A percentile compares a stretch with the other conserved stretches of the same genome.
Evolutionary conservation across 2,329 filamentous ascomycete genomes (phyloP).

Genomic region (Podosphaera fusca): DNA sequence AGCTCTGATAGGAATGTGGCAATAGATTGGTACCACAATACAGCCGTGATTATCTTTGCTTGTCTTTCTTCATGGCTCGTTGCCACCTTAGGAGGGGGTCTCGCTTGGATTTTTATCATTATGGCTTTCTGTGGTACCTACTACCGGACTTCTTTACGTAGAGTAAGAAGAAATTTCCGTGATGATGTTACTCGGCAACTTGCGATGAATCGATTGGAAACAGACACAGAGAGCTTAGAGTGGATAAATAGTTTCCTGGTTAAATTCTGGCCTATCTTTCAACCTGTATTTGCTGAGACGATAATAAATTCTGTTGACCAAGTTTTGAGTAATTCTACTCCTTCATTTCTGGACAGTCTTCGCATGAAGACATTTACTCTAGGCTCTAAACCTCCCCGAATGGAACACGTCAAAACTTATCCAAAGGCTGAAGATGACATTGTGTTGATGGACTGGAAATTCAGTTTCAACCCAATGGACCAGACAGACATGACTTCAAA

Average conservation of each 20-base stretch:
- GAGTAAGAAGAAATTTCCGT: slow-evolving; percentile 83
- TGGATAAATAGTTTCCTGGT: slow-evolving; percentile 98
- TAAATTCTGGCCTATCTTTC: slow-evolving; percentile 99
- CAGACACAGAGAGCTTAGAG: slow-evolving; percentile 76
- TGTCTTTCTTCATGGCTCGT: slow-evolving; percentile 79
- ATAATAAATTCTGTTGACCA: slow-evolving; percentile 90
- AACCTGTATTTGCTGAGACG: slow-evolving; percentile 75
- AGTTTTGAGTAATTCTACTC: slow-evolving; percentile 78
- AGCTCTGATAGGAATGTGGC: slow-evolving; percentile 3
- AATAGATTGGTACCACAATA: slow-evolving; percentile 95
- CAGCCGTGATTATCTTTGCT: slow-evolving; percentile 79
- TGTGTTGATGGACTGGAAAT: slow-evolving; percentile 98
- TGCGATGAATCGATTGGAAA: slow-evolving; percentile 68
- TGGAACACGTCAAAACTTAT: slow-evolving; percentile 97
- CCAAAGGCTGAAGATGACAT: slow-evolving; percentile 87
- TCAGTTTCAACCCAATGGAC: slow-evolving; percentile 96
- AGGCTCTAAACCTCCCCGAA: slow-evolving; percentile 78
- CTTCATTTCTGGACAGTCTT: slow-evolving; percentile 78
- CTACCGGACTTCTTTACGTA: slow-evolving; percentile 83
- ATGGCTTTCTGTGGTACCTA: slow-evolving; percentile 88
- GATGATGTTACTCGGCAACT: slow-evolving; percentile 84
- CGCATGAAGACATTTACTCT: slow-evolving; percentile 85
- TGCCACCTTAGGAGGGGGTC: slow-evolving; percentile 68
- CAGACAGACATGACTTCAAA: slow-evolving; percentile 71
- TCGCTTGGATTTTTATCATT: slow-evolving; percentile 81